Conservation (phyloP, 345 rosid species). For the Arabidopsis arenosa region DNA sequence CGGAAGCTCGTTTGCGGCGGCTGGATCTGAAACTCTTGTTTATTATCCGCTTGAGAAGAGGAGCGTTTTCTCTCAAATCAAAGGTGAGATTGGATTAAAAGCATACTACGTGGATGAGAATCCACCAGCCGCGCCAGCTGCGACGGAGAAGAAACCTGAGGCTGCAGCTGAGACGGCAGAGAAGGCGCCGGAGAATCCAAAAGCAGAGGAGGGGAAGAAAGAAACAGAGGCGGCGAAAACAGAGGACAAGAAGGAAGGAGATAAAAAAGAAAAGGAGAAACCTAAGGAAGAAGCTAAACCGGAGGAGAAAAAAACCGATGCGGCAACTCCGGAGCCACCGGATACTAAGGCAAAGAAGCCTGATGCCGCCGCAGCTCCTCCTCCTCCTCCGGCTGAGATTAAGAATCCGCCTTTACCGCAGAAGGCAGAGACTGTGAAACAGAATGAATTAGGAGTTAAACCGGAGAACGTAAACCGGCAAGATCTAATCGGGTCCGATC, state of each 20-base stretch:
- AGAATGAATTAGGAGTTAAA: slow-evolving; percentile 41
- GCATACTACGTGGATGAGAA: slow-evolving; percentile 68
- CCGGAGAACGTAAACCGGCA: slow-evolving; percentile 44
- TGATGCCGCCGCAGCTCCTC: slow-evolving; percentile 31
- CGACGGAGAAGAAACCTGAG: slow-evolving; percentile 42
- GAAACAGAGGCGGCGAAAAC: slow-evolving; percentile 44
- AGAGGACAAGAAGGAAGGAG: slow-evolving; percentile 54
- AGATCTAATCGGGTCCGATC: slow-evolving; percentile 50
- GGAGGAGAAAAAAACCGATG: slow-evolving; percentile 42
- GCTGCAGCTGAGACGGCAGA: slow-evolving; percentile 44
- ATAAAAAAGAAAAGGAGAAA: slow-evolving; percentile 43
- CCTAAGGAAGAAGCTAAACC: slow-evolving; percentile 46
- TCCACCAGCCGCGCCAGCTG: slow-evolving; percentile 48
- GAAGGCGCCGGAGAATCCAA: slow-evolving; percentile 40
- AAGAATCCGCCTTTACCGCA: slow-evolving; percentile 58
- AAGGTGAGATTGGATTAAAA: slow-evolving; percentile 84
- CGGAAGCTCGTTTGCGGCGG: slow-evolving; percentile 54
- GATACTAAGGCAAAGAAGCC: slow-evolving; percentile 38
- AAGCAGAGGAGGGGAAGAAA: slow-evolving; percentile 44
- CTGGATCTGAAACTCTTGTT: slow-evolving; percentile 71
- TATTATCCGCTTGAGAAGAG: slow-evolving; percentile 88
- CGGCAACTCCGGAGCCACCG: slow-evolving; percentile 46
- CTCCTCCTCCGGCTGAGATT: slow-evolving; percentile 48
- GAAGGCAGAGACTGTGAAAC: slow-evolving; percentile 47
- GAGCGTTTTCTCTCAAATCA: slow-evolving; percentile 86